Percentiles rank a stretch among this genome's conserved stretches.
These are phyloP conservation scores for Cruciata laevipes DNA, from an alignment of 257 asterid species.

Conservation along the genomic window DNA sequence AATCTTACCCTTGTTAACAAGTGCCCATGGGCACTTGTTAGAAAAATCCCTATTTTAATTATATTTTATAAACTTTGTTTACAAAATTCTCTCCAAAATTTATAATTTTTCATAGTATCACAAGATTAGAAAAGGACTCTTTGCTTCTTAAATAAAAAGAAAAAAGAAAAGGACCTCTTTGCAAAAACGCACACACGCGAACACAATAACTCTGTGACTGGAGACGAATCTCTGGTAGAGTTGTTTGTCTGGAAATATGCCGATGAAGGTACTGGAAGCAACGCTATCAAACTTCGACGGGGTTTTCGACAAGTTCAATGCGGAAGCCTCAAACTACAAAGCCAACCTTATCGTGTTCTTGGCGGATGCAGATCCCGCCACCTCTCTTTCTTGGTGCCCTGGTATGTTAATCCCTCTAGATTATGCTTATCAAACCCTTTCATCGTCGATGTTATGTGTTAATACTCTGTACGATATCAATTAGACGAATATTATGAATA, in stretches of 20 bases:
- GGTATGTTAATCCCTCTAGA: constrained; percentile 31
- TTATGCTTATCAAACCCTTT: not conserved
- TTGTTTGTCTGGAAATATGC: constrained; percentile 30
- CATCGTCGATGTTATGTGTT: not conserved
- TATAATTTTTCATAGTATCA: no score
- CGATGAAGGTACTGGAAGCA: constrained; percentile 69
- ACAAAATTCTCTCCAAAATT: no score
- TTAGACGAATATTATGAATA: not conserved
- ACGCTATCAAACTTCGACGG: constrained; percentile 53
- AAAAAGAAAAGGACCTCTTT: no score
- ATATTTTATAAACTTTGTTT: no score
- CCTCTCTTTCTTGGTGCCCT: constrained; percentile 93
- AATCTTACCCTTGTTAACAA: no score
- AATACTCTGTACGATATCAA: not conserved
- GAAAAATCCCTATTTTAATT: no score
- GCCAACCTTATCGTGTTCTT: constrained; percentile 77
- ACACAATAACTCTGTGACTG: no score
- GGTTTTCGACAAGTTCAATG: constrained; percentile 44
- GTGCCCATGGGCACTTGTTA: no score
- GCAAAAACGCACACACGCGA: no score
- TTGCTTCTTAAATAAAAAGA: no score
- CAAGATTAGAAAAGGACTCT: no score
- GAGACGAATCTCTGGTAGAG: not conserved
- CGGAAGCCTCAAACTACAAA: constrained; percentile 49
- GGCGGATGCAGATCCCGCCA: constrained; percentile 83